These are phyloP conservation scores for Fraxinus velutina DNA, from an alignment of 305 asterid species.

Conservation along the genomic window DNA sequence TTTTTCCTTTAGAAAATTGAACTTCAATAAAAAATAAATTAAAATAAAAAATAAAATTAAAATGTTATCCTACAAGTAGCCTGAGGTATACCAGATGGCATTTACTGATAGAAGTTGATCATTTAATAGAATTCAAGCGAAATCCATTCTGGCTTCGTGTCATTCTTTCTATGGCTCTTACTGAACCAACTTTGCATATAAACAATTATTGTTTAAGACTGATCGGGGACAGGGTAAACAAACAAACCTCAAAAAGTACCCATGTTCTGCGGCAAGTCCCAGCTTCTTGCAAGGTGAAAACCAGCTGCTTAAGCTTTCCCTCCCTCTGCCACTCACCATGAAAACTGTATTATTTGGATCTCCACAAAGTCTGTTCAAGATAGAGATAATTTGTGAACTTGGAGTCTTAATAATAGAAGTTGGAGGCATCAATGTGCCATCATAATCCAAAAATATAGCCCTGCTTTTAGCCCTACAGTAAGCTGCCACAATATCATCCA, in stretches of 20 bases:
- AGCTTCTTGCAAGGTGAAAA: conserved; percentile 74
- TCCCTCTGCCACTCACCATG: conserved; percentile 94
- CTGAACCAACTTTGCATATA: not conserved
- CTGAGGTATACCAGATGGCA: not conserved
- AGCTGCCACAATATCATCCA: conserved; percentile 69
- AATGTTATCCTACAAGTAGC: not conserved
- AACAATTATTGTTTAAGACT: conserved; percentile 9
- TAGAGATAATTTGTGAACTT: conserved; percentile 60
- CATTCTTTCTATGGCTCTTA: not conserved
- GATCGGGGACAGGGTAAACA: conserved; percentile 17
- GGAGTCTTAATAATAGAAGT: conserved; percentile 76
- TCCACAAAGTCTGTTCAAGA: conserved; percentile 61
- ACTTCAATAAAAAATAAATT: not conserved
- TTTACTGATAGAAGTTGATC: not conserved
- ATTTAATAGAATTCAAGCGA: not conserved
- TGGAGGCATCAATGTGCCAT: conserved; percentile 93
- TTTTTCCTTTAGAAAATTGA: not conserved
- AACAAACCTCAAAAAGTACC: conserved; percentile 77
- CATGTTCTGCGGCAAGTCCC: conserved; percentile 97
- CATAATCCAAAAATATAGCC: conserved; percentile 88
- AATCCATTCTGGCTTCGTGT: not conserved
- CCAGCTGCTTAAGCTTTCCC: conserved; percentile 77
- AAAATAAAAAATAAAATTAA: not conserved
- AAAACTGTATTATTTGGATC: conserved; percentile 65
- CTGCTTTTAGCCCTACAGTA: conserved; percentile 62